Conservation (phyloP, 2,329 filamentous ascomycete species). For the Grosmannia penicillata region DNA sequence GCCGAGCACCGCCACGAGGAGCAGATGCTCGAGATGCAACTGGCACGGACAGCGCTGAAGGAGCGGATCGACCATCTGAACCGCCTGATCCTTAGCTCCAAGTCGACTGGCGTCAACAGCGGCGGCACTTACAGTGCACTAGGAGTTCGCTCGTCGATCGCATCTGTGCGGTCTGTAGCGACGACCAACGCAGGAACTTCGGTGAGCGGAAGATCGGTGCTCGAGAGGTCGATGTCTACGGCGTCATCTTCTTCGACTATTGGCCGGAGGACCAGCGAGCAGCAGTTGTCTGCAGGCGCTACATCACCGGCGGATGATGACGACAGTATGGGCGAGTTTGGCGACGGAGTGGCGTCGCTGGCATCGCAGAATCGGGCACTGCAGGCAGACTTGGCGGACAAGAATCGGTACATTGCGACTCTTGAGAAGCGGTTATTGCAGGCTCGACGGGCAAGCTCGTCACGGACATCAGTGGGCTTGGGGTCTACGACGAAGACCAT, state of each 20-base stretch:
- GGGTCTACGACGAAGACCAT: slow-evolving; percentile 40
- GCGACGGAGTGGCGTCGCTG: slow-evolving; percentile 71
- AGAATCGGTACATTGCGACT: slow-evolving; percentile 90
- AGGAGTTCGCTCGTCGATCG: slow-evolving; percentile 50
- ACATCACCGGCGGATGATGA: slow-evolving; percentile 41
- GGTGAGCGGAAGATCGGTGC: slow-evolving; percentile 21
- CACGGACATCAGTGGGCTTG: slow-evolving; percentile 65
- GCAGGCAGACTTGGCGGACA: slow-evolving; percentile 89
- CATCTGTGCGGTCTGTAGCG: slow-evolving; percentile 21
- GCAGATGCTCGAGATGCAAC: slow-evolving; percentile 96
- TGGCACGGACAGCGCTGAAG: slow-evolving; percentile 87
- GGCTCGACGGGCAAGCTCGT: slow-evolving; percentile 78
- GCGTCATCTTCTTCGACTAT: slow-evolving; percentile 48
- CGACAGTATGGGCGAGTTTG: slow-evolving; percentile 65
- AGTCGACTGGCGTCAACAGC: slow-evolving; percentile 83
- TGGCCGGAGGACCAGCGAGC: slow-evolving; percentile 33
- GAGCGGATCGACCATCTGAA: slow-evolving; percentile 97
- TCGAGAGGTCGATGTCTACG: slow-evolving; percentile 53
- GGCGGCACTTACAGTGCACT: slow-evolving; percentile 58
- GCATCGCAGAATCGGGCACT: slow-evolving; percentile 80
- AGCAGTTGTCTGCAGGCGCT: slow-evolving; percentile 22
- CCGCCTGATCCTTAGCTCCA: slow-evolving; percentile 84
- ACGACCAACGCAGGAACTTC: slow-evolving; percentile 36
- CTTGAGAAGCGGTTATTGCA: slow-evolving; percentile 86
- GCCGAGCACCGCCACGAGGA: slow-evolving; percentile 81